These are phyloP conservation scores for Plasmodium gonderi DNA, from an alignment of 169 alveolate species.

Conservation along the genomic window DNA sequence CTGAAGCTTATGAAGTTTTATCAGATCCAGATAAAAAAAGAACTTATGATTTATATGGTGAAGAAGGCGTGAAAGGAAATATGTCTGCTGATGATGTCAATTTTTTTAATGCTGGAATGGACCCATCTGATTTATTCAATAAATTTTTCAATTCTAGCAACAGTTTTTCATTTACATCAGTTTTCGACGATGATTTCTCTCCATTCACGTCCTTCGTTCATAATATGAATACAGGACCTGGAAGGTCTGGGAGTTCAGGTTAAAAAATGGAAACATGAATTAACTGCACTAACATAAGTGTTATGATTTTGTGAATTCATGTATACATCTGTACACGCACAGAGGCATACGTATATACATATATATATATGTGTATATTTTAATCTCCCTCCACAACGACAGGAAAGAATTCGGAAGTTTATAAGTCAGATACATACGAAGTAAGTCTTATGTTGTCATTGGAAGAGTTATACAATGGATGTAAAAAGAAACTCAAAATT, in stretches of 20 bases:
- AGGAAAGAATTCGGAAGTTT: background rate
- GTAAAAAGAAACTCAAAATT: slow-evolving; percentile 85
- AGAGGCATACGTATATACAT: background rate
- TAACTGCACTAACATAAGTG: background rate
- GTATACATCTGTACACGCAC: background rate
- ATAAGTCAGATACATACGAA: slow-evolving; percentile 76
- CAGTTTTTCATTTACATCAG: slow-evolving; percentile 76
- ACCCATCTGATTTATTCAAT: slow-evolving; percentile 85
- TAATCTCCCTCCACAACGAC: background rate
- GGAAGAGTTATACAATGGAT: slow-evolving; percentile 83
- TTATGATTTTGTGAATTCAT: background rate
- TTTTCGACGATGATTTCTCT: background rate
- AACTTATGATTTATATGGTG: slow-evolving; percentile 94
- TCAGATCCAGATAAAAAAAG: slow-evolving; percentile 94
- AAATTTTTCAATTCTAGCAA: slow-evolving; percentile 84
- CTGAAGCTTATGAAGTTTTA: slow-evolving; percentile 95
- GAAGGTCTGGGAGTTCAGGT: slow-evolving; percentile 65
- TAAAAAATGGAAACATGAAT: slow-evolving; percentile 1
- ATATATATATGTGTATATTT: background rate
- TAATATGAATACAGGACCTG: slow-evolving; percentile 76
- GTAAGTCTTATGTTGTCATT: slow-evolving; percentile 84
- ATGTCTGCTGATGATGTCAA: slow-evolving; percentile 36
- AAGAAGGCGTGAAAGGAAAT: slow-evolving; percentile 94
- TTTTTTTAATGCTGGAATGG: slow-evolving; percentile 80
- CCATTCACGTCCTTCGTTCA: slow-evolving; percentile 78